These are phyloP conservation scores for Penicillium glabrum DNA, from an alignment of 2,329 filamentous ascomycete genomes.

Conservation along the genomic window DNA sequence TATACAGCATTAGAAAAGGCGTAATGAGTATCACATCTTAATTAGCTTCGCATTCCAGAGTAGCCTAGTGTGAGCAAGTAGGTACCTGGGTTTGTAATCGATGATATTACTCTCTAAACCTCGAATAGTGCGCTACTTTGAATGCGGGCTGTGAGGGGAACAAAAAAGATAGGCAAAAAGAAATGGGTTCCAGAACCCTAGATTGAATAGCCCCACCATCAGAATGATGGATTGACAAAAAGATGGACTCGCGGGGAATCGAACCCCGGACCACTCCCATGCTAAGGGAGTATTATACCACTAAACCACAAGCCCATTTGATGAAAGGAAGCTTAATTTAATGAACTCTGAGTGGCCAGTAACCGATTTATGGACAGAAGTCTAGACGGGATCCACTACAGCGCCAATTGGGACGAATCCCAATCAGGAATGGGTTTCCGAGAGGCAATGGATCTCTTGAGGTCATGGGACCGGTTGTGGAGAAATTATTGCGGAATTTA, in stretches of 20 bases:
- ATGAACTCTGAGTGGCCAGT: background rate
- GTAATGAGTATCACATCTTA: too few species aligned
- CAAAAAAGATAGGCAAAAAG: too few species aligned
- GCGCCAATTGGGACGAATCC: background rate
- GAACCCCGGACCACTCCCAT: constrained; percentile 51
- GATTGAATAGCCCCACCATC: too few species aligned
- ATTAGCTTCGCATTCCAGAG: too few species aligned
- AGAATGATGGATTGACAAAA: constrained; percentile 5
- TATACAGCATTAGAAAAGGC: too few species aligned
- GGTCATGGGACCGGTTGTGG: background rate
- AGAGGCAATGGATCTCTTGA: background rate
- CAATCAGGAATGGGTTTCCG: constrained; percentile 1
- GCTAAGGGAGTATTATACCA: constrained; percentile 51
- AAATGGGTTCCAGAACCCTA: too few species aligned
- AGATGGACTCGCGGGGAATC: constrained; percentile 51
- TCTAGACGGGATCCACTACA: background rate
- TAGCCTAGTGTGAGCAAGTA: too few species aligned
- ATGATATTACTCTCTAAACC: too few species aligned
- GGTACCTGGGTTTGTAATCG: too few species aligned
- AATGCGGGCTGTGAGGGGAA: too few species aligned
- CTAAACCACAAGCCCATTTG: constrained; percentile 44
- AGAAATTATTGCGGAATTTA: background rate
- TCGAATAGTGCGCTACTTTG: too few species aligned
- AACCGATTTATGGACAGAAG: background rate
- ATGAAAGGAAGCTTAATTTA: background rate